Base-by-base conservation (phyloP, 441 rosid species). In the Dalechampia spathulata region DNA sequence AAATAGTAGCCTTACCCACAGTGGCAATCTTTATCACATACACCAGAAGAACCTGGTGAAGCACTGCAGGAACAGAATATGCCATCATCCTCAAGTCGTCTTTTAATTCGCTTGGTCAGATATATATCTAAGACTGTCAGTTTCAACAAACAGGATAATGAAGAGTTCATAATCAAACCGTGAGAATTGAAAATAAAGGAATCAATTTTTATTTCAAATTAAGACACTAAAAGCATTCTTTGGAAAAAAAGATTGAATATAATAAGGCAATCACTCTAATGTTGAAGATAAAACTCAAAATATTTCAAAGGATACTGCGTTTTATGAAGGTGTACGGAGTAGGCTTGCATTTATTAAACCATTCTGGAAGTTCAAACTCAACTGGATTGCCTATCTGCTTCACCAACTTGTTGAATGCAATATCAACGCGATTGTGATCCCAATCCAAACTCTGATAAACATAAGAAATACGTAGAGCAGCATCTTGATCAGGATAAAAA, bases 341-440 rank as follows among this genome's bases (percentile, higher is more conserved):
- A 37, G 77, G 75, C 76, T 83, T 93, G 72, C 55, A 69, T 67
- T 93, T 93, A 52, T 72, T 72, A 64, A 79, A 74, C 81, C 82
- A 81, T 55, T 85, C 89, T 1, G 99, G 99, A 44, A 90, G 82
- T 56, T 90, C 90, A 58, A 93, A 93, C n/a, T 87, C 97, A 51
- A 74, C 78, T 0, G 76, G 60, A 20, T 69, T 72, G 50, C 93
- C 95, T 61, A 90, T 74, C 66, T 82, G 75, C 25, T 80, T 69
- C 75, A 79, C 19, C 76, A 90, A 65, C 69, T 64, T 79, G 67
- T 60, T 64, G 69, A 90, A 90, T 16, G 82, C 91, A 55, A 78
- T 55, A 27, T 67, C 66, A 34, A 93, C 72, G 61, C 45, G 72
- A 30, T 49, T 71, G 52, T 49, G 26, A 60, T 80, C 87, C 27